Base-by-base conservation (phyloP, 148 eudicot genomes). In the Vaccinium darrowii region DNA sequence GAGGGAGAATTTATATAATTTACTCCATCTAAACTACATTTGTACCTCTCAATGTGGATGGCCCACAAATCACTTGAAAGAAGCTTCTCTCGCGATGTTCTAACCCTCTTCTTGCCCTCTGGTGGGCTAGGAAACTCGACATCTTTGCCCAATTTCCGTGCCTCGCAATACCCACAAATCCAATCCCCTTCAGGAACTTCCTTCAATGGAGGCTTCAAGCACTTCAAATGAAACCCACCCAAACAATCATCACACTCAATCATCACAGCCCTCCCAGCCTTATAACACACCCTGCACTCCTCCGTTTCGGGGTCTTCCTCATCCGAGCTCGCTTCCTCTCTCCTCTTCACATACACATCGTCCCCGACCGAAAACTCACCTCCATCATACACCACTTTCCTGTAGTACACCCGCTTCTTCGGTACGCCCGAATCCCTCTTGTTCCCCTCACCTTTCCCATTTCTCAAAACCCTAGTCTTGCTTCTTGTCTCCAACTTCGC, bases 41-140 rank as follows among this genome's bases (percentile, higher is more conserved):
- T 71, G 7, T 85, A 97, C 99, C 99, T 94, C 56, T 94, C 93
- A 71, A 97, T 92, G 19, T 86, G 90, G 50, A 92, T 97, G 13
- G 99, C 99, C 98, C 98, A 97, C 89, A 95, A 88, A 89, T 95
- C 96, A 30, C 99, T 93, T 0, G 96, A 90, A 75, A 97, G 94
- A 73, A 97, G 93, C 92, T 91, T 97, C 89, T 97, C 98, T 77
- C 91, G 91, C 12, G 91, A 89, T 80, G 98, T 95, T 88, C 99
- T 89, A 33, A 85, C 91, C 91, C 90, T 81, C 83, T 90, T 97
- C 94, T 93, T 97, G 78, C 99, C 99, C 84, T 85, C 84, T 0
- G 94, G 98, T 0, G 91, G 92, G 85, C 39, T 78, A 0, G 99
- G 98, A 80, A 92, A 56, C 84, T 90, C 88, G 63, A 97, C 91